Evolutionary conservation across 2,329 filamentous ascomycete genomes (phyloP), one percentile per base, ranked within the genome.

Genomic region (Sporothrix curviconia): DNA sequence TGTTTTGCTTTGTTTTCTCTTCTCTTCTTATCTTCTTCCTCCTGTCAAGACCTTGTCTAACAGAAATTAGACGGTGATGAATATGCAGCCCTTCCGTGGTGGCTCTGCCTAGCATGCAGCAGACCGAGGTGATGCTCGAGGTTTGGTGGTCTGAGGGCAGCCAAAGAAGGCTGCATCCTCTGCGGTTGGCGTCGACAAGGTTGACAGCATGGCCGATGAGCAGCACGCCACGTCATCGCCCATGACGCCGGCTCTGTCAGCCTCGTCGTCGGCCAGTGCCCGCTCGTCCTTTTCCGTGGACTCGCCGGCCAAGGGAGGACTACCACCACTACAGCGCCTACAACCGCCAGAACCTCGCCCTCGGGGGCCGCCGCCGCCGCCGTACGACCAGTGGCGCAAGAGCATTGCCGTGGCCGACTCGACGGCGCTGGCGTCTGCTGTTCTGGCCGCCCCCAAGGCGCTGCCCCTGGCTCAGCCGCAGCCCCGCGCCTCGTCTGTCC

Each of bases 101-200:
- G 2, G 22, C 42, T 4, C 55, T 63, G 40, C 62, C 62, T 19
- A 60, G 57, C 54, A 63, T 63, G 62, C 39, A 58, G 46, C 62
- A 63, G 59, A 62, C 61, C 4, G 54, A 43, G 34, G 36, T 44
- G 17, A 62, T 63, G 55, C 56, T 63, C 25, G 30, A 58, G 24
- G 42, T 40, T 39, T 63, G 62, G 62, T 58, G 32, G n/a, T 50
- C 60, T 8, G 55, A 56, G 15, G 52, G 59, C 34, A 40, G 39
- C 17, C 12, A n/a, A n/a, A n/a, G n/a, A n/a, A n/a, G n/a, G n/a
- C n/a, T n/a, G n/a, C n/a, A n/a, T n/a, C n/a, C n/a, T n/a, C n/a
- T n/a, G n/a, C n/a, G n/a, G n/a, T n/a, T n/a, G n/a, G n/a, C n/a
- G n/a, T n/a, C n/a, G n/a, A n/a, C n/a, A n/a, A n/a, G n/a, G n/a